phyloP scores from a whole-genome alignment of 2,329 filamentous ascomycete species.

The Pseudocercospora crystallina region DNA sequence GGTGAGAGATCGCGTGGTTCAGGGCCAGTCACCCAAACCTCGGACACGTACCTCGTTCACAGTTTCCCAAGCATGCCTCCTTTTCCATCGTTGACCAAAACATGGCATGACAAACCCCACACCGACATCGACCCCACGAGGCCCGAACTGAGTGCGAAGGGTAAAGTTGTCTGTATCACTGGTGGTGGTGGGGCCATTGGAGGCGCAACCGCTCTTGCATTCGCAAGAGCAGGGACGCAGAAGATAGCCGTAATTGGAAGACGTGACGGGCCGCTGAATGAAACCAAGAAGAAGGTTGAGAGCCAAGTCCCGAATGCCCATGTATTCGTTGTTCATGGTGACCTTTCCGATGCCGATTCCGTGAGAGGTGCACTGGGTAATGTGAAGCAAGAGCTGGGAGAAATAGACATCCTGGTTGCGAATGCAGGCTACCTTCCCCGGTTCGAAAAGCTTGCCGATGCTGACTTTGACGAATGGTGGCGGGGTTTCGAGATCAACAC shows the following conservation, averaged over 20 bases:
- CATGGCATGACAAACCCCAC: constrained; percentile 37
- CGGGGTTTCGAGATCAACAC: constrained; percentile 28
- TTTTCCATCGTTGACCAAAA: constrained; percentile 38
- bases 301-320: background rate
- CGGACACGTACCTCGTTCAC: too few species aligned
- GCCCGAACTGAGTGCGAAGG: constrained; percentile 42
- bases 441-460: background rate
- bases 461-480: constrained; percentile 1
- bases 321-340: background rate
- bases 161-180: constrained; percentile 45
- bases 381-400: constrained; percentile 1
- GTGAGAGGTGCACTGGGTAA: background rate
- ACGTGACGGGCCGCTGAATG: background rate
- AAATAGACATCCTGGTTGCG: background rate
- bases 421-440: background rate
- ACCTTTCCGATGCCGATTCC: background rate
- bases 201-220: constrained; percentile 2
- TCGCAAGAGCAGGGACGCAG: constrained; percentile 2
- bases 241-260: constrained; percentile 4
- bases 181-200: constrained; percentile 33
- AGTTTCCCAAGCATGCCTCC: too few species aligned
- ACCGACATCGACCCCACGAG: constrained; percentile 39
- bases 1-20: too few species aligned
- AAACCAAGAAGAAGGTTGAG: constrained; percentile 2
- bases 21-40: too few species aligned